Evolutionary conservation across 768 basidiomycete species (phyloP).

Genomic region (Psilocybe subaeruginosa): DNA sequence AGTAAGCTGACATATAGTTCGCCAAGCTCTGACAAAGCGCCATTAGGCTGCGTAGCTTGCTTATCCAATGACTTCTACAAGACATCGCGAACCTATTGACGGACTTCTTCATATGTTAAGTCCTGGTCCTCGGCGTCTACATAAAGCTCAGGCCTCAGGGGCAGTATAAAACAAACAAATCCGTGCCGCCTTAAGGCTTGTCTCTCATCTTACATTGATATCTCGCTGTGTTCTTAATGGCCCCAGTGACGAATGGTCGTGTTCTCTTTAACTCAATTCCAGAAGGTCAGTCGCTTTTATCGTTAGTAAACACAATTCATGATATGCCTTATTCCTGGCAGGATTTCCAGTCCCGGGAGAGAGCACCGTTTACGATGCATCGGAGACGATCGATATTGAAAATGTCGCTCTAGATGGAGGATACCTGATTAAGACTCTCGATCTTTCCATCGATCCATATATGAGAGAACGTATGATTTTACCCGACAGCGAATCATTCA

Average conservation of each 20-base stretch:
- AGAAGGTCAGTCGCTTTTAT: constrained; percentile 15
- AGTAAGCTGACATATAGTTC: no score
- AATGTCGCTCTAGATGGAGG: constrained; percentile 46
- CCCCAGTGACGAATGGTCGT: constrained; percentile 35
- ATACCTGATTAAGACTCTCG: constrained; percentile 52
- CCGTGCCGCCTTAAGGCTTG: no score
- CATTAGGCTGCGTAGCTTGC: no score
- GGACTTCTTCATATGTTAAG: no score
- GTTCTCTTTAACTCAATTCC: constrained; percentile 40
- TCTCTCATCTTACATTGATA: no score
- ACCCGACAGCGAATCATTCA: constrained; percentile 26
- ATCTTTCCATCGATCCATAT: constrained; percentile 46
- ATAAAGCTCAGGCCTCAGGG: no score
- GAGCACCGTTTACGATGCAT: constrained; percentile 47
- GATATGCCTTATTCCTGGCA: constrained; percentile 1
- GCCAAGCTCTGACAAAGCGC: no score
- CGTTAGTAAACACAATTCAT: no score
- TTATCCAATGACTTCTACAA: no score
- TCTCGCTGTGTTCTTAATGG: constrained; percentile 20
- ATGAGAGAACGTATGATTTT: constrained; percentile 40
- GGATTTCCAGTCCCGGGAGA: constrained; percentile 47
- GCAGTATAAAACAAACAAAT: no score
- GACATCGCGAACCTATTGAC: no score
- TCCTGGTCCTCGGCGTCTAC: no score
- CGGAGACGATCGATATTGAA: constrained; percentile 53